Conservation (phyloP, 768 basidiomycete species). For the Melanogaster broomeanus region DNA sequence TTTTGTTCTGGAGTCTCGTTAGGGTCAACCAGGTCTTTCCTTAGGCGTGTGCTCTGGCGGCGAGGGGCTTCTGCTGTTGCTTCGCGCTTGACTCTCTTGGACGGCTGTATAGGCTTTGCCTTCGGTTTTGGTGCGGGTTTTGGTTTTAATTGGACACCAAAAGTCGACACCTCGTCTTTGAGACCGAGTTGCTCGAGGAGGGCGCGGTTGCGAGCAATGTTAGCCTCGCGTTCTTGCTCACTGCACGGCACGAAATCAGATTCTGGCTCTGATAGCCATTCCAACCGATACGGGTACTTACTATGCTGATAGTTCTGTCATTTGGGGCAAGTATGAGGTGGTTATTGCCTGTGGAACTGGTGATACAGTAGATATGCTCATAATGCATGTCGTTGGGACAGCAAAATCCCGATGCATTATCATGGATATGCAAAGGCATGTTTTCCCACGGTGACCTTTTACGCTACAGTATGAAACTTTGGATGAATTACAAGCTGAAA, state of each 20-base stretch:
- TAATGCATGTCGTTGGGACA: background rate
- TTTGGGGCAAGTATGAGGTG: slow-evolving; percentile 10
- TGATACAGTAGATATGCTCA: background rate
- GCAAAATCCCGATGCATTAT: too few species aligned
- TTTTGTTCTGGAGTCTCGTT: slow-evolving; percentile 68
- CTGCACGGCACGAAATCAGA: slow-evolving; percentile 25
- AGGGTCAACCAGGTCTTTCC: slow-evolving; percentile 47
- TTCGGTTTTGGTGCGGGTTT: slow-evolving; percentile 40
- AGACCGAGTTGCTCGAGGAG: slow-evolving; percentile 73
- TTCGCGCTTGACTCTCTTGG: slow-evolving; percentile 56
- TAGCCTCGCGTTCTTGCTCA: slow-evolving; percentile 76
- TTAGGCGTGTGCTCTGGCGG: slow-evolving; percentile 67
- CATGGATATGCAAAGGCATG: too few species aligned
- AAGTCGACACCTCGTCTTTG: slow-evolving; percentile 50
- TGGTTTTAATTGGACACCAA: slow-evolving; percentile 45
- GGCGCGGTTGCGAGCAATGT: slow-evolving; percentile 79
- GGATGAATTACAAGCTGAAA: too few species aligned
- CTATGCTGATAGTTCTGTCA: slow-evolving; percentile 55
- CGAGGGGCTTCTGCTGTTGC: slow-evolving; percentile 48
- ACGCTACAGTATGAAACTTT: too few species aligned
- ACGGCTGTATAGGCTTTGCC: slow-evolving; percentile 64
- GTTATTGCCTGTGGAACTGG: too few species aligned
- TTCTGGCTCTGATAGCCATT: background rate
- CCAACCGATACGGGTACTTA: slow-evolving; percentile 27
- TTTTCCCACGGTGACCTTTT: too few species aligned